These are phyloP conservation scores for Spirogloea muscicola DNA, from an alignment of 139 green algal species.

Conservation along the genomic window DNA sequence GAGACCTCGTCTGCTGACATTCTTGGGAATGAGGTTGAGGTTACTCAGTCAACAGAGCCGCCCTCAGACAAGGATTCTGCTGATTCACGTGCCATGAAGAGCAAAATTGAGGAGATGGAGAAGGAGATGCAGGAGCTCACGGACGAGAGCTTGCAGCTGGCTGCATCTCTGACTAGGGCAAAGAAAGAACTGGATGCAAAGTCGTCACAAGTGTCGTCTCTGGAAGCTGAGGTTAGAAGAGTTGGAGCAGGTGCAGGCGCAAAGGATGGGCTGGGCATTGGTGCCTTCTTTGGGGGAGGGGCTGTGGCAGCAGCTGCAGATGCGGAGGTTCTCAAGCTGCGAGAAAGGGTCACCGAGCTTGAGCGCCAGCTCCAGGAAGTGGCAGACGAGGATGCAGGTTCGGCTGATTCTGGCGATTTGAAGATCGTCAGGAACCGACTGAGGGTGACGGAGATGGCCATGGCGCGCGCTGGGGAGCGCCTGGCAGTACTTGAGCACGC, in stretches of 20 bases:
- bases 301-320: neutral
- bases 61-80: no score
- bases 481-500: slow-evolving; percentile 26
- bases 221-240: slow-evolving; percentile 27
- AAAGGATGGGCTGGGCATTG: no score
- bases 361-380: slow-evolving; percentile 9
- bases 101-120: slow-evolving; percentile 34
- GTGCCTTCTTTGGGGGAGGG: neutral
- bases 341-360: slow-evolving; percentile 8
- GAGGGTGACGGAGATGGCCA: slow-evolving; percentile 29
- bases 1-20: no score
- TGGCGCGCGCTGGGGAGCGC: slow-evolving; percentile 1
- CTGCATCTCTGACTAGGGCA: slow-evolving; percentile 2
- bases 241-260: slow-evolving; percentile 4
- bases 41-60: no score
- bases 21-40: no score
- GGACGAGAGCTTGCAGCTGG: slow-evolving; percentile 24
- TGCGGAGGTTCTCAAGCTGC: slow-evolving; percentile 7
- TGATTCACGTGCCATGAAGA: no score
- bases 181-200: slow-evolving; percentile 32
- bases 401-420: slow-evolving; percentile 9
- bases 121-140: slow-evolving; percentile 34
- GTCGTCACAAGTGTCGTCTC: neutral
- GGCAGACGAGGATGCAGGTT: neutral
- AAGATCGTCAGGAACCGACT: slow-evolving; percentile 15